Base-by-base conservation (phyloP, 2,329 filamentous ascomycete genomes). In the Apiospora kogelbergensis region DNA sequence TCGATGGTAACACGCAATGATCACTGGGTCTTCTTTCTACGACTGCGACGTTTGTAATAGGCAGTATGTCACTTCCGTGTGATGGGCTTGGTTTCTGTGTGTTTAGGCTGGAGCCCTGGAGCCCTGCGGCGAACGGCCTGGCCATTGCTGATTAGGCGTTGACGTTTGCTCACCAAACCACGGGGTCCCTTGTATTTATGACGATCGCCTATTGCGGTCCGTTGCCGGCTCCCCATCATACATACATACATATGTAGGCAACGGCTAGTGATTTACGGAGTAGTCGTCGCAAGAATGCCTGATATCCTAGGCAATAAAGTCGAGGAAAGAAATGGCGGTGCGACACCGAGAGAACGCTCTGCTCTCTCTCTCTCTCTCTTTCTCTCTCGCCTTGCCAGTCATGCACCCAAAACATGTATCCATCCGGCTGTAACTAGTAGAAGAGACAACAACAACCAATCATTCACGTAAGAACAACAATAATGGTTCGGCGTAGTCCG, bases 131-230 rank as follows among this genome's bases (percentile, higher is more conserved):
- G 17, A 37, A 37, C n/a, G 53, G 53, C 53, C 53, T 37, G 30
- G 53, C 30, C 26, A 13, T 9, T 60, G 20, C 17, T 37, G 20
- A 60, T 37, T 37, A 37, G 53, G 33, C 17, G 26, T 60, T 37
- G 17, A 37, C 6, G 30, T 60, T 60, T 37, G 53, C 9, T n/a
- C 20, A n/a, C 20, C 20, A 20, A 60, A 37, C 53, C n/a, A 37
- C 53, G 53, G 53, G 30, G 53, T 37, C 53, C 53, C 53, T 60
- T 33, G 53, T 20, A 33, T 33, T 33, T 65, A 65, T 65, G 63
- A 45, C 63, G 63, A 65, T 65, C 63, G 41, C 11, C 63, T 65
- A 13, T 64, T 30, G 63, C 24, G 22, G 63, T 65, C 63, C 63
- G 63, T 65, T 30, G 45, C 63, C 63, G 41, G 53, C 53, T 37